These are phyloP conservation scores for Diddensiella transvaalensis DNA, from an alignment of 805 yeast species.

Conservation along the genomic window DNA sequence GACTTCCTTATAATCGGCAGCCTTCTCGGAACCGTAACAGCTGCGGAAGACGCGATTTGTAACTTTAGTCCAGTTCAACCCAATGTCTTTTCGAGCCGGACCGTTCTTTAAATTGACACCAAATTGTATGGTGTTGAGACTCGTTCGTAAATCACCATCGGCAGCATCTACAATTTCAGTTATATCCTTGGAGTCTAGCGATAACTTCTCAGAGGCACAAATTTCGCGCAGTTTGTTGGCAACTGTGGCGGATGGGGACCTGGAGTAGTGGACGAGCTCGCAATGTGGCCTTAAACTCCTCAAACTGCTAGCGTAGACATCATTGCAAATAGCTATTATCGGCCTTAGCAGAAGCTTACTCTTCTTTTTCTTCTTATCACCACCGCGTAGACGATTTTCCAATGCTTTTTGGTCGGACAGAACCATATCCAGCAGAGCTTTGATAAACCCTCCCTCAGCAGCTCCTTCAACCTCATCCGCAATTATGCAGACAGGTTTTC, in stretches of 20 bases:
- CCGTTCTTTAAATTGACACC: constrained; percentile 27
- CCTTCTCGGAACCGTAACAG: constrained; percentile 43
- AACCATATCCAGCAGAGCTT: constrained; percentile 53
- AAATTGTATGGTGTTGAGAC: constrained; percentile 81
- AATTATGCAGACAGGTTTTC: constrained; percentile 74
- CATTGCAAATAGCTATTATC: constrained; percentile 89
- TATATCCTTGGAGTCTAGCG: constrained; percentile 47
- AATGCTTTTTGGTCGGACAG: constrained; percentile 55
- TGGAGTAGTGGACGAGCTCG: constrained; percentile 65
- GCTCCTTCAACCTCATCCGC: constrained; percentile 91
- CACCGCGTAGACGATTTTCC: constrained; percentile 25
- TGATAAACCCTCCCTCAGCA: constrained; percentile 55
- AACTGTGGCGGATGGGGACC: constrained; percentile 49
- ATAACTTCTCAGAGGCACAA: constrained; percentile 53
- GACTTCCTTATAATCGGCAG: constrained; percentile 47
- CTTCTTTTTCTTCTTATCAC: constrained; percentile 33
- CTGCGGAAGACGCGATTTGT: constrained; percentile 60
- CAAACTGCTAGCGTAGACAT: constrained; percentile 69
- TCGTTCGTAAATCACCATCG: constrained; percentile 81
- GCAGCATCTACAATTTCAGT: constrained; percentile 65
- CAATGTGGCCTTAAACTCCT: constrained; percentile 70
- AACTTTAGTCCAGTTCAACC: constrained; percentile 62
- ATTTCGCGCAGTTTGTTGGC: constrained; percentile 48
- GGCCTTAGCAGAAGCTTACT: constrained; percentile 64
- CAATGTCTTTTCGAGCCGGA: constrained; percentile 49